Base-by-base conservation (phyloP, 2,329 filamentous ascomycete species). In the Phialophora expanda region DNA sequence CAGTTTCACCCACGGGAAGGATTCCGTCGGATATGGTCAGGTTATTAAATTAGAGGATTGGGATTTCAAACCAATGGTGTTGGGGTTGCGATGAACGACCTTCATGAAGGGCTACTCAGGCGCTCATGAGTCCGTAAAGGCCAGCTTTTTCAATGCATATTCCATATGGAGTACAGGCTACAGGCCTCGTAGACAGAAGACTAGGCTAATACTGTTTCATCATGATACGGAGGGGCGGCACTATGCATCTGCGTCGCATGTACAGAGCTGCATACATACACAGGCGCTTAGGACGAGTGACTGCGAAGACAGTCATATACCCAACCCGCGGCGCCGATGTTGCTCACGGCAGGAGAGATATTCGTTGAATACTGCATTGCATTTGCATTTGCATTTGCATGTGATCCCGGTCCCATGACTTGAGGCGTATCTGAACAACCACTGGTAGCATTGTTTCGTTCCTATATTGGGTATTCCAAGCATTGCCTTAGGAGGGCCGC, bases 21-120 rank as follows among this genome's bases (percentile, higher is more conserved):
- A 58, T 71, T 46, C 71, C 71, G 4, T 64, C 65, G 20, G 71
- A 68, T 38, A 72, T 72, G 71, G 54, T 68, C 17, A 62, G 59
- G 20, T 62, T 72, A 48, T 58, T 72, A 61, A 67, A 70, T 48
- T 70, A 64, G 61, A 56, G 22, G 9, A n/a, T n/a, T 41, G 58
- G 20, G 22, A 51, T 51, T 51, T 51, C 48, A 22, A 26, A 22
- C 9, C n/a, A 51, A 28, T 14, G 48, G 17, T 20, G 20, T 6
- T 24, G 5, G 6, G 48, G 20, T 17, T 51, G 48, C 12, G 9
- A 11, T 26, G 46, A 20, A 4, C 22, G 14, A 24, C 20, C 48
- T 26, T 28, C 9, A 26, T 24, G 48, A 51, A 51, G 24, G 24
- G 24, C 14, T 44, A n/a, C 4, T 8, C 38, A n/a, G 38, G 38